phyloP scores from a whole-genome alignment of 768 basidiomycete genomes.

The Trichaptum fuscoviolaceum region DNA sequence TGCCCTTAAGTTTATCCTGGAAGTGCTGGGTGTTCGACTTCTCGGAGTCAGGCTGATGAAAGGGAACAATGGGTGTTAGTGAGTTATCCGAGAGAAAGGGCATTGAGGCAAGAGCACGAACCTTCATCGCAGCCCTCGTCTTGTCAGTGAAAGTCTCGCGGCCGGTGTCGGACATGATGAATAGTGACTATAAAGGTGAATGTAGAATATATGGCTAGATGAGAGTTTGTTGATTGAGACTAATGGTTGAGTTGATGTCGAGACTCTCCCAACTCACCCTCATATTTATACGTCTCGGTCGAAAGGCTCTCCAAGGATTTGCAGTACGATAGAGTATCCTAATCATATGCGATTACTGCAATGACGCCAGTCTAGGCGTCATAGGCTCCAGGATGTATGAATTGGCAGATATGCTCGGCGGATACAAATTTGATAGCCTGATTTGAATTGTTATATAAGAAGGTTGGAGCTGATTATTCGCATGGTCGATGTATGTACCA shows the following conservation, averaged over 20 bases:
- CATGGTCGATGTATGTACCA: no score
- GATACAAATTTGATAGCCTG: no score
- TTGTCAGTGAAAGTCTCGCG: slow-evolving; percentile 61
- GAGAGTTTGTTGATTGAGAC: neutral
- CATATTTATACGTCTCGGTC: neutral
- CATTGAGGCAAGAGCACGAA: slow-evolving; percentile 18
- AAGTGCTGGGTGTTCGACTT: slow-evolving; percentile 47
- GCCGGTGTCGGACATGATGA: slow-evolving; percentile 47
- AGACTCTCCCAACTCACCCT: neutral
- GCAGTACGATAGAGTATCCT: neutral
- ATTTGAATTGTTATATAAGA: no score
- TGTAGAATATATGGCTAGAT: neutral
- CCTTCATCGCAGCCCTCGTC: slow-evolving; percentile 45
- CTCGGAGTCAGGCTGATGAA: slow-evolving; percentile 49
- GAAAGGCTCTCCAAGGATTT: no score
- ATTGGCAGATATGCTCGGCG: no score
- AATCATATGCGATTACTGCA: neutral
- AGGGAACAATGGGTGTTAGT: neutral
- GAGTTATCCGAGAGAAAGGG: neutral
- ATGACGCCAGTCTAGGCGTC: neutral
- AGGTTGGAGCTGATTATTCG: no score
- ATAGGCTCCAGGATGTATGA: no score
- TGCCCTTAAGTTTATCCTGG: slow-evolving; percentile 44
- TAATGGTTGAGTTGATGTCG: slow-evolving; percentile 2
- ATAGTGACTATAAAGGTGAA: neutral